phyloP scores from a whole-genome alignment of 768 basidiomycete species.

The Lactarius hengduanensis region DNA sequence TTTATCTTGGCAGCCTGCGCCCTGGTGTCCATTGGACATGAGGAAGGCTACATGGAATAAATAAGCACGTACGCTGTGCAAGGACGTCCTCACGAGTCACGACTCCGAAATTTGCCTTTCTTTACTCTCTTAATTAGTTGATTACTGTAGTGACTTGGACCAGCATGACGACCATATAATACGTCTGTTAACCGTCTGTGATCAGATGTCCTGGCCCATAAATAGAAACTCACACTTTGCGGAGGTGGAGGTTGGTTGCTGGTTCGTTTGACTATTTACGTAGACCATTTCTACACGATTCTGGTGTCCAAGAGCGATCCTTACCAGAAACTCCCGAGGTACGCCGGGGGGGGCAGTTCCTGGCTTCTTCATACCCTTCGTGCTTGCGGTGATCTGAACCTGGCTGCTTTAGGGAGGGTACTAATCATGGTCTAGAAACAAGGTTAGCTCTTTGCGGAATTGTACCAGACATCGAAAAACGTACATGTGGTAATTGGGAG shows the following conservation, averaged over 20 bases:
- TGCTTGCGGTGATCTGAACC: constrained; percentile 62
- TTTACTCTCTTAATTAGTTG: constrained; percentile 68
- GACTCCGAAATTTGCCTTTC: constrained; percentile 61
- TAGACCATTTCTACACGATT: constrained; percentile 88
- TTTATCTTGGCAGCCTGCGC: constrained; percentile 51
- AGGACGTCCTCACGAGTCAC: constrained; percentile 65
- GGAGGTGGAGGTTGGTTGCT: constrained; percentile 53
- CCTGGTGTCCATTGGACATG: constrained; percentile 42
- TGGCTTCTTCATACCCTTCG: constrained; percentile 91
- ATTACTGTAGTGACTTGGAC: constrained; percentile 73
- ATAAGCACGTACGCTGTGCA: constrained; percentile 55
- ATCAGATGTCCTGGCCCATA: background rate
- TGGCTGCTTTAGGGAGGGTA: no score
- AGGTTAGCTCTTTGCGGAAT: no score
- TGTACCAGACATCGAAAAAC: no score
- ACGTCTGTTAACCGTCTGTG: constrained; percentile 56
- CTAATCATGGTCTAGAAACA: no score
- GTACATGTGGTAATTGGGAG: no score
- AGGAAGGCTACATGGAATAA: background rate
- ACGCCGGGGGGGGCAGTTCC: constrained; percentile 92
- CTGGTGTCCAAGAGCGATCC: constrained; percentile 44
- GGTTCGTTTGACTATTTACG: constrained; percentile 64
- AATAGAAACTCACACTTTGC: constrained; percentile 51
- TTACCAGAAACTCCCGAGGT: constrained; percentile 48
- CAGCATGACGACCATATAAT: constrained; percentile 79